phyloP scores from a whole-genome alignment of 805 yeast genomes.

The Pichia gijzeniarum region DNA sequence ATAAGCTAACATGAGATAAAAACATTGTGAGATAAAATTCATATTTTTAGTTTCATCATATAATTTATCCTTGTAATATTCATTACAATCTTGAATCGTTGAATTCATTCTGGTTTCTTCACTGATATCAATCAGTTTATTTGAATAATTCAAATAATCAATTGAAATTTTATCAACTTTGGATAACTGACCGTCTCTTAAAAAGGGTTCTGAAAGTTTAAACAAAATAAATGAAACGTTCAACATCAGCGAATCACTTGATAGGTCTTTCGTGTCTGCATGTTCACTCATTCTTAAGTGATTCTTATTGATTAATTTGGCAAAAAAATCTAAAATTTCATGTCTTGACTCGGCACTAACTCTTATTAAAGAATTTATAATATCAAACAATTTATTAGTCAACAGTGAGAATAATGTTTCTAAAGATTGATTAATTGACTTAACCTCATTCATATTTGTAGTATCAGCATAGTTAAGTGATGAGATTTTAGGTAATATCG shows the following conservation, averaged over 20 bases:
- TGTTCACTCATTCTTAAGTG: constrained; percentile 86
- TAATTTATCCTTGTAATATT: constrained; percentile 40
- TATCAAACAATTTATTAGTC: constrained; percentile 57
- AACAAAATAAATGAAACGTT: constrained; percentile 65
- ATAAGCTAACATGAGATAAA: constrained; percentile 70
- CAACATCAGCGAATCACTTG: constrained; percentile 77
- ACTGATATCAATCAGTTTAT: constrained; percentile 50
- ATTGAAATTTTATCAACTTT: constrained; percentile 75
- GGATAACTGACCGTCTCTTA: constrained; percentile 45
- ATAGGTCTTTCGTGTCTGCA: constrained; percentile 56
- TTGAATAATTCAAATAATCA: constrained; percentile 52
- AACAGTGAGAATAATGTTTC: constrained; percentile 58
- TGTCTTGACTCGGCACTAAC: constrained; percentile 61
- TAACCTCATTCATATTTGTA: constrained; percentile 37
- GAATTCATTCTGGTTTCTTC: constrained; percentile 85
- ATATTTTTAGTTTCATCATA: constrained; percentile 26
- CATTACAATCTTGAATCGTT: constrained; percentile 62
- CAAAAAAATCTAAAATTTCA: constrained; percentile 61
- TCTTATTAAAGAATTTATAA: constrained; percentile 69
- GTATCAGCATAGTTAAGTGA: constrained; percentile 37
- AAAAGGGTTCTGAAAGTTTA: constrained; percentile 76
- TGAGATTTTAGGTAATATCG: constrained; percentile 50
- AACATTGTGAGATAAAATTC: constrained; percentile 90
- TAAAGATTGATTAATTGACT: constrained; percentile 48
- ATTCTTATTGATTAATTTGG: constrained; percentile 67